Evolutionary conservation across 2,329 filamentous ascomycete genomes (phyloP), one percentile per base, ranked within the genome.

Genomic region (Zalaria sp.): DNA sequence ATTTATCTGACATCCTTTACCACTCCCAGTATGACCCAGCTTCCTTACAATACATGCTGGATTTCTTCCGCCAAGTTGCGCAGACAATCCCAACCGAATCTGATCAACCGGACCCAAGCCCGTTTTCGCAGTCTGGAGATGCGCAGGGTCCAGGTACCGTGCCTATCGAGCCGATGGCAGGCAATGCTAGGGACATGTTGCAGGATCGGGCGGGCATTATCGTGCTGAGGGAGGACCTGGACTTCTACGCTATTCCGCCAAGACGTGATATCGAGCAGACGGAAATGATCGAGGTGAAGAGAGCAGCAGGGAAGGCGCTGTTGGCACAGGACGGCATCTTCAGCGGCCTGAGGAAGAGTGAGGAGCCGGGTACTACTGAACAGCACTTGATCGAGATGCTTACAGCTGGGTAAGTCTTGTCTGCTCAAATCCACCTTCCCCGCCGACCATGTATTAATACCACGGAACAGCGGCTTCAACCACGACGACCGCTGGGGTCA

Each of bases 361-460:
- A 98, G 52, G 91, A 98, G 64, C 81, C 84, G 11, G 91, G 91
- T 18, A 95, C 89, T 11, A 98, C 91, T 0, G 91, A 98, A 64
- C 91, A 94, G 52, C 91, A 98, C 68, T 71, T 98, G 34, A 98
- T 98, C 55, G 91, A 98, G 68, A 98, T 98, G 91, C 66, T 98
- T 63, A 98, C 91, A 42, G 91, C 91, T 57, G 91, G 89, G 89
- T 96, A 71, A 65, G 81, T 68, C 31, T 31, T 26, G 25, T 29
- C 34, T 9, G 9, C 37, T 31, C 37, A 4, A 9, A 40, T 36
- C 25, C 4, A n/a, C 9, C 28, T 6, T 27, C 9, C 10, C 18
- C 35, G n/a, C 36, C 35, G 43, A 34, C 40, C n/a, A 8, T 26
- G 29, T 7, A 27, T 27, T 41, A 39, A 39, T 27, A 29, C n/a